Conservation (phyloP, 192 early-diverging fungal species). For the Coemansia sp. region DNA sequence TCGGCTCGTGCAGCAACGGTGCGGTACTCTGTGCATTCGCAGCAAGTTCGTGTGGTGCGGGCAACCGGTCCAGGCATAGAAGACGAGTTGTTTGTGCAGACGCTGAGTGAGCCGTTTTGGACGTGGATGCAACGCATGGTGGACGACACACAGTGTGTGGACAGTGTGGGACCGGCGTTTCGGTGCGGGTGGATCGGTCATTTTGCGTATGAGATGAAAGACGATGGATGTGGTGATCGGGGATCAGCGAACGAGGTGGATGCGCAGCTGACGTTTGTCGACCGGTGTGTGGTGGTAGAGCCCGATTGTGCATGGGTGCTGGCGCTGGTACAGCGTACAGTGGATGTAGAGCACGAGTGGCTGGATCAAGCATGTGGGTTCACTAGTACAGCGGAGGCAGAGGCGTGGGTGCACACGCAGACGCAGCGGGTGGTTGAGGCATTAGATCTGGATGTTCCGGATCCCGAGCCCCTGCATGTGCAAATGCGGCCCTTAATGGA, state of each 20-base stretch:
- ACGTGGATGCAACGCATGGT: constrained; percentile 61
- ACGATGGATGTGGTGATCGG: constrained; percentile 48
- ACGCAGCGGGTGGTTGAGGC: not conserved
- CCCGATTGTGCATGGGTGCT: constrained; percentile 18
- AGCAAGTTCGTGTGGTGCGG: not conserved
- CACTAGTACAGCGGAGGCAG: not conserved
- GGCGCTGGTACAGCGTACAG: constrained; percentile 12
- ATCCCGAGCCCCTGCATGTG: too few relatives aligned
- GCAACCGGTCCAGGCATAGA: not conserved
- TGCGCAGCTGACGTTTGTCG: constrained; percentile 72
- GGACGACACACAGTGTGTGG: constrained; percentile 14
- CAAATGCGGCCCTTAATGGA: constrained; percentile 14
- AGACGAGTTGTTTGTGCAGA: not conserved
- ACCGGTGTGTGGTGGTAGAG: constrained; percentile 63
- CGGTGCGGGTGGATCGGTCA: constrained; percentile 86
- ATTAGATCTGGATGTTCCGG: not conserved
- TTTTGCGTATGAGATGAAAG: constrained; percentile 94
- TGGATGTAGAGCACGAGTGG: constrained; percentile 1
- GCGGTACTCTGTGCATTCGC: constrained; percentile 19
- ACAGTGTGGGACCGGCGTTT: constrained; percentile 55
- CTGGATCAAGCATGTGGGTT: constrained; percentile 16
- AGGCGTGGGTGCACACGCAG: not conserved
- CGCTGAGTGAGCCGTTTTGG: constrained; percentile 57
- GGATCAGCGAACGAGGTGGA: constrained; percentile 57
- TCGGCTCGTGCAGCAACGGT: constrained; percentile 28